Base-by-base conservation (phyloP, 345 rosid species). In the Mallotus nudiflorus region DNA sequence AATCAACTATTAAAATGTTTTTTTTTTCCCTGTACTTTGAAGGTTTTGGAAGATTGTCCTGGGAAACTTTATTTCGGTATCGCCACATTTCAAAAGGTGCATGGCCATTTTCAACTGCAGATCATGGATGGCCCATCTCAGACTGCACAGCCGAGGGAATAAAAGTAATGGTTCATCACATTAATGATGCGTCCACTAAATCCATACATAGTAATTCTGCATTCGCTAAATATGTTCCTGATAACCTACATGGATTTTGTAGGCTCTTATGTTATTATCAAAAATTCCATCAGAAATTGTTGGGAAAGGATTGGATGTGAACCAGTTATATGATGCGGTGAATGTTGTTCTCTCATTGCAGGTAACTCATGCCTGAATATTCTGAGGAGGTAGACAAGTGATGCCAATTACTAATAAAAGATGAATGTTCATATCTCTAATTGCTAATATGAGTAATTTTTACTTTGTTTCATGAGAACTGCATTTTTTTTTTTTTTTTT, bases 21-120 rank as follows among this genome's bases (percentile, higher is more conserved):
- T 4, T 1, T 42, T 42, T 42, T 29, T 20, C 60, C 52, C 40
- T 11, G 39, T 65, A 22, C 58, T 76, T 51, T 67, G 53, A 85
- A 94, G 98, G 96, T 91, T 49, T 27, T 68, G 73, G 97, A 88
- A 50, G 87, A 94, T 78, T 94, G 97, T 84, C 90, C 89, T 4
- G 97, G 96, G 70, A 87, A 91, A 77, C 92, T 89, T 75, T 71
- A 78, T 42, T 81, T 77, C 92, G 98, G 98, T 88, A 92, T 44
- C 96, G 97, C 48, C 99, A 95, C 84, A 90, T 95, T 80, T 95
- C 99, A 64, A 95, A 92, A 82, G 99, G 98, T 59, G 99, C 96
- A 69, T 92, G 99, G 98, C 94, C 98, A 70, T 95, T 92, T 82
- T 95, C 99, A 61, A 92, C 97, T 44, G 93, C 84, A 44, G 99